phyloP scores from a whole-genome alignment of 257 asterid genomes.

The Solanum chmielewskii region DNA sequence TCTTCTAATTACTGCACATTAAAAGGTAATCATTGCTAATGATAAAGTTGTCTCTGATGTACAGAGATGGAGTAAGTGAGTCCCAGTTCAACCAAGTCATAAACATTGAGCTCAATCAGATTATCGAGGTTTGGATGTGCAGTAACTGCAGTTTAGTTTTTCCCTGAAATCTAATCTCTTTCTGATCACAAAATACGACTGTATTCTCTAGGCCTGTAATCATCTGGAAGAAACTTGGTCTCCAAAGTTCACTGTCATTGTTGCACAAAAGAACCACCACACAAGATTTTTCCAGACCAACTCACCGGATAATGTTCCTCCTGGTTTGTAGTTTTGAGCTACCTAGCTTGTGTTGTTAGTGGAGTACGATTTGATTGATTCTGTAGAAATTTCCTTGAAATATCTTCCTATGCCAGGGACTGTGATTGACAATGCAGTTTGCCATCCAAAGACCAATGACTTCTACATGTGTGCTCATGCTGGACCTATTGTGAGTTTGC shows the following conservation, averaged over 20 bases:
- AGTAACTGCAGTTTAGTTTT: neutral
- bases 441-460: conserved; percentile 51
- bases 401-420: conserved; percentile 39
- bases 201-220: conserved; percentile 48
- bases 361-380: neutral
- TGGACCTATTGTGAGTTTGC: conserved; percentile 51
- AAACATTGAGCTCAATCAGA: conserved; percentile 58
- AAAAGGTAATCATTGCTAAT: neutral
- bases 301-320: conserved; percentile 50
- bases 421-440: conserved; percentile 49
- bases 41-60: neutral
- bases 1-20: neutral
- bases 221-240: conserved; percentile 33
- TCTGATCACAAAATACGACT: neutral
- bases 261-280: conserved; percentile 75
- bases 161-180: neutral
- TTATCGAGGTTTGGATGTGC: conserved; percentile 32
- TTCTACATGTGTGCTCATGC: conserved; percentile 82
- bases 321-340: conserved; percentile 23
- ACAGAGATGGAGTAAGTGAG: conserved; percentile 73
- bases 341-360: neutral
- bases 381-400: neutral
- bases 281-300: conserved; percentile 48
- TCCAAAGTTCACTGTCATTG: conserved; percentile 47
- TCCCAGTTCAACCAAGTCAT: conserved; percentile 67